These are phyloP conservation scores for Apophysomyces variabilis DNA, from an alignment of 371 early-diverging fungal genomes.

Conservation along the genomic window DNA sequence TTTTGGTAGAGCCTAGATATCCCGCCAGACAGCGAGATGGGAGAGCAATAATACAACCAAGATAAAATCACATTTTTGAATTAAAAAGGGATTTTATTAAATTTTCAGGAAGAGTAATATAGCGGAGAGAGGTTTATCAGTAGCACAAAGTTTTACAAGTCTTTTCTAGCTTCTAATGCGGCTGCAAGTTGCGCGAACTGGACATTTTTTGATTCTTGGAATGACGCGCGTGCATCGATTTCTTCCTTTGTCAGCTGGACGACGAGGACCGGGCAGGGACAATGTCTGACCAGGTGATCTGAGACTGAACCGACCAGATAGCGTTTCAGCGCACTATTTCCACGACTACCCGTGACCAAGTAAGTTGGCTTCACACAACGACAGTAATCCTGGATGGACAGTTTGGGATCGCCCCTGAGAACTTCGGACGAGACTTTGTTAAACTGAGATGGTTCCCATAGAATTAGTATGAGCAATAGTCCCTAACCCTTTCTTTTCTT, in stretches of 20 bases:
- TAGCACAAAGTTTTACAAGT: no score
- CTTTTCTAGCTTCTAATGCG: not conserved
- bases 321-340: slow-evolving; percentile 36
- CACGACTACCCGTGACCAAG: slow-evolving; percentile 37
- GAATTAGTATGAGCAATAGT: no score
- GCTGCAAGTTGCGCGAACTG: slow-evolving; percentile 23
- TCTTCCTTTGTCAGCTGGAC: slow-evolving; percentile 34
- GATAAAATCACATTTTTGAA: no score
- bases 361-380: slow-evolving; percentile 29
- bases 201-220: slow-evolving; percentile 19
- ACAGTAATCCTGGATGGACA: slow-evolving; percentile 40
- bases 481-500: not conserved
- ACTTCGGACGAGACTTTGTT: slow-evolving; percentile 34
- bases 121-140: no score
- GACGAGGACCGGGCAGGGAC: slow-evolving; percentile 45
- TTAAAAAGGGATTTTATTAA: no score
- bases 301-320: slow-evolving; percentile 45
- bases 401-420: slow-evolving; percentile 40
- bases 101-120: no score
- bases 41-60: no score
- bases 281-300: slow-evolving; percentile 29
- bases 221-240: slow-evolving; percentile 32
- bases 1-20: no score
- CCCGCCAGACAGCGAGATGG: no score
- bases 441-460: slow-evolving; percentile 26